Evolutionary conservation across 2,329 filamentous ascomycete genomes (phyloP).

Genomic region (Hymenoscyphus occultus): DNA sequence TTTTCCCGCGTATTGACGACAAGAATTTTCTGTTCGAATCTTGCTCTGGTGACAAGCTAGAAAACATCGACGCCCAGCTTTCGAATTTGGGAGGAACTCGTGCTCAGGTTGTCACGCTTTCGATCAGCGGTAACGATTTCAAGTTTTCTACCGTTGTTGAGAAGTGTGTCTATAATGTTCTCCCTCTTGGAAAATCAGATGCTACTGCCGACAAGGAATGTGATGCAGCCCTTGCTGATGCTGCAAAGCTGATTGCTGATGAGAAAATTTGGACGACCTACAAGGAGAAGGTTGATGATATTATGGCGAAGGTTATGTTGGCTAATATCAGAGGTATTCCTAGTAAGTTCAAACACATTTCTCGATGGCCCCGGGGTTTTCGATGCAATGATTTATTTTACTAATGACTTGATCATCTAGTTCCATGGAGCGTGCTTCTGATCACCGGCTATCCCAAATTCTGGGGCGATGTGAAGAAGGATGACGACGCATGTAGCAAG

Average conservation of each 20-base stretch:
- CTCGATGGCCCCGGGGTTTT: neutral
- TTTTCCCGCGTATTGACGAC: neutral
- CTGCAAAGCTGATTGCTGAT: neutral
- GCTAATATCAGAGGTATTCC: neutral
- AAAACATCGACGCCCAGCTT: neutral
- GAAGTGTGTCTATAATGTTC: slow-evolving; percentile 3
- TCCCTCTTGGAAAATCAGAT: neutral
- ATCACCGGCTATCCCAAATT: slow-evolving; percentile 9
- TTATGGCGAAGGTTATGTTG: neutral
- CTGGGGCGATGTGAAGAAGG: neutral
- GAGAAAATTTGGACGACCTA: slow-evolving; percentile 4
- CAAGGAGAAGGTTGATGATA: slow-evolving; percentile 3
- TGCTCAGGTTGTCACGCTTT: slow-evolving; percentile 7
- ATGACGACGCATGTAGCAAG: slow-evolving; percentile 2
- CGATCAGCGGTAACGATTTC: slow-evolving; percentile 10
- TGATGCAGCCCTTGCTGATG: neutral
- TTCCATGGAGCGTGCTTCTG: neutral
- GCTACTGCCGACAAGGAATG: neutral
- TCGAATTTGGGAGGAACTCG: neutral
- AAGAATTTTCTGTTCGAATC: neutral
- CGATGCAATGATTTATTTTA: neutral
- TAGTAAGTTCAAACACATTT: neutral
- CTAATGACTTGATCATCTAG: neutral
- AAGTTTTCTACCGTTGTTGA: neutral
- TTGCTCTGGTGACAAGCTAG: slow-evolving; percentile 3